A percentile compares a stretch with the other conserved stretches of the same genome.
Evolutionary conservation across 352 stramenopile species (phyloP).

Genomic region (Phytophthora nicotianae): DNA sequence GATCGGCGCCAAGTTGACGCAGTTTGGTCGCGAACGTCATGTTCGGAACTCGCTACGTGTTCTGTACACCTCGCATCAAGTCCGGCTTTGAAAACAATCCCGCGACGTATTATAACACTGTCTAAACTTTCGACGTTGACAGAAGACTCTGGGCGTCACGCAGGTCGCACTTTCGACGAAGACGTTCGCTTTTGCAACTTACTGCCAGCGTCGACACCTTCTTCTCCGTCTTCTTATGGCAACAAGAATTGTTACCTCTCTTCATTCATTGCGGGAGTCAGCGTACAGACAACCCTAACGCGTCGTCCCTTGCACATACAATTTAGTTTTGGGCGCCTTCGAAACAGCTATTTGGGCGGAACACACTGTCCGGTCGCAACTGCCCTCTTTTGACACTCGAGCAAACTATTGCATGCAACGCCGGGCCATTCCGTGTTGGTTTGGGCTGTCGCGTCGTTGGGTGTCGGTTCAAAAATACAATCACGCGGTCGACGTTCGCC

Average conservation of each 20-base stretch:
- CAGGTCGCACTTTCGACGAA: constrained; percentile 4
- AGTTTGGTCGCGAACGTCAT: background rate
- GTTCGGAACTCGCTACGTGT: background rate
- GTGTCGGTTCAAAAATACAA: constrained; percentile 28
- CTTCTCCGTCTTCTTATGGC: constrained; percentile 1
- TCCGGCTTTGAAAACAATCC: constrained; percentile 15
- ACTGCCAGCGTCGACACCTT: background rate
- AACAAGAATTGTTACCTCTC: background rate
- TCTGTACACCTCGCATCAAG: background rate
- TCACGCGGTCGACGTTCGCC: constrained; percentile 11
- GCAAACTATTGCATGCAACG: constrained; percentile 2
- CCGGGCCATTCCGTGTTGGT: background rate
- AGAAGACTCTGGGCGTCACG: background rate
- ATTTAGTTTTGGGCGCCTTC: constrained; percentile 12
- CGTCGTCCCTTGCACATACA: background rate
- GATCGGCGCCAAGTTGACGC: constrained; percentile 2
- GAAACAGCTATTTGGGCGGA: constrained; percentile 1
- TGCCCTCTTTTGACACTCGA: background rate
- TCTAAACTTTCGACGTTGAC: constrained; percentile 13
- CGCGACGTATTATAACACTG: background rate
- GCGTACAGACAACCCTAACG: constrained; percentile 18
- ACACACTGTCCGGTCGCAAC: constrained; percentile 2
- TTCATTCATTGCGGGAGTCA: constrained; percentile 16
- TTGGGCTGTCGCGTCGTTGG: constrained; percentile 3
- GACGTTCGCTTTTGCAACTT: background rate